Evolutionary conservation across 1,284 basidiomycete species (phyloP), one percentile per base, ranked within the genome.

Genomic region (Malassezia obtusa): DNA sequence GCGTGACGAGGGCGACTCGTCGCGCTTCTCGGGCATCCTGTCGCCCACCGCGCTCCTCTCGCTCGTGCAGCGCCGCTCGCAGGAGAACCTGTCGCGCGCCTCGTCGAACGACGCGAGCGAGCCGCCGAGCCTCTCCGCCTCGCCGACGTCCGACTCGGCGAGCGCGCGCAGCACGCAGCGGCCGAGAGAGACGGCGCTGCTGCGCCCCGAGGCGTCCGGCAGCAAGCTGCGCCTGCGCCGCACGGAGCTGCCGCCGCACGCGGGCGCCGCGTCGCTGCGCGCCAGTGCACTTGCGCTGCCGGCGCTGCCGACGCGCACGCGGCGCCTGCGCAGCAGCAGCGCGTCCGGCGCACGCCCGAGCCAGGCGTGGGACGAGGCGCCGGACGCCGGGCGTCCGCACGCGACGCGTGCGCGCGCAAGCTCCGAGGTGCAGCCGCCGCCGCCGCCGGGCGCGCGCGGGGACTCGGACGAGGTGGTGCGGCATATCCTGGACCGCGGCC

Each of bases 251-350:
- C 33, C 33, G 6, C 7, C 33, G 33, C n/a, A n/a, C n/a, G n/a
- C n/a, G n/a, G n/a, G n/a, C n/a, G n/a, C n/a, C n/a, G n/a, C n/a
- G n/a, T n/a, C n/a, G n/a, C n/a, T n/a, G n/a, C n/a, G n/a, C n/a
- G n/a, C n/a, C n/a, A n/a, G n/a, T n/a, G n/a, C n/a, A n/a, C n/a
- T n/a, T n/a, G 8, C 17, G 37, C 37, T 38, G 12, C 19, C 37
- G 2, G 4, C 30, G 6, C 11, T 10, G 17, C 11, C 28, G 28
- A 32, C 41, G 11, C 26, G 28, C 15, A 28, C n/a, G 4, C 19
- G 14, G 5, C 53, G 53, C 15, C 26, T 50, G 21, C 41, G 53
- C 19, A 56, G 53, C 45, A 50, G 32, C 32, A 56, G 53, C 14
- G 49, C 31, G 4, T 46, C 53, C 2, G 22, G 24, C 19, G 28